Base-by-base conservation (phyloP, 192 early-diverging fungal genomes). In the Mycoemilia scoparia region DNA sequence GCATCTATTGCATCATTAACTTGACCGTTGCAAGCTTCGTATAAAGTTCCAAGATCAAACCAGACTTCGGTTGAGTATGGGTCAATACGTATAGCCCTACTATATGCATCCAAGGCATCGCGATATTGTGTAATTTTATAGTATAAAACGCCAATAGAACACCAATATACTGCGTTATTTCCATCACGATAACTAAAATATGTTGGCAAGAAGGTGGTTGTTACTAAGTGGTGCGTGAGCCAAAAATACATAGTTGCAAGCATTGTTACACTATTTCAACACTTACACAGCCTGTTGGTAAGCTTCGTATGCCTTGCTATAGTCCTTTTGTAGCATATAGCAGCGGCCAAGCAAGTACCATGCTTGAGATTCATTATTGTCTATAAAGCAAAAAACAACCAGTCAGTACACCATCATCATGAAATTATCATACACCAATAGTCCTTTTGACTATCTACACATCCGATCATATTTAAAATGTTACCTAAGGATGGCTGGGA, bases 201-300 rank as follows among this genome's bases (percentile, higher is more conserved):
- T 76, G 7, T 46, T 4, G 14, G 22, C 3, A 26, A 15, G 21
- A n/a, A n/a, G n/a, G n/a, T n/a, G n/a, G n/a, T n/a, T n/a, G n/a
- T n/a, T n/a, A n/a, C n/a, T n/a, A n/a, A n/a, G n/a, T n/a, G n/a
- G n/a, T n/a, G n/a, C n/a, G n/a, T n/a, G n/a, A n/a, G n/a, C n/a
- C n/a, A n/a, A n/a, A n/a, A n/a, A n/a, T n/a, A n/a, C n/a, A n/a
- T n/a, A 24, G 10, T 47, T 16, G 21, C 22, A 37, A 14, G 29
- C 51, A 38, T 32, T 56, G n/a, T n/a, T n/a, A n/a, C n/a, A n/a
- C n/a, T n/a, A n/a, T n/a, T n/a, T n/a, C n/a, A n/a, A n/a, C n/a
- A n/a, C n/a, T n/a, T n/a, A 75, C 4, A 99, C 89, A 7, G 91
- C 91, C 48, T 92, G 85, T 63, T 99, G 91, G 53, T 96, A 99